Conservation (phyloP, 2,329 filamentous ascomycete genomes). For the Scopulariopsis brevicaulis region DNA sequence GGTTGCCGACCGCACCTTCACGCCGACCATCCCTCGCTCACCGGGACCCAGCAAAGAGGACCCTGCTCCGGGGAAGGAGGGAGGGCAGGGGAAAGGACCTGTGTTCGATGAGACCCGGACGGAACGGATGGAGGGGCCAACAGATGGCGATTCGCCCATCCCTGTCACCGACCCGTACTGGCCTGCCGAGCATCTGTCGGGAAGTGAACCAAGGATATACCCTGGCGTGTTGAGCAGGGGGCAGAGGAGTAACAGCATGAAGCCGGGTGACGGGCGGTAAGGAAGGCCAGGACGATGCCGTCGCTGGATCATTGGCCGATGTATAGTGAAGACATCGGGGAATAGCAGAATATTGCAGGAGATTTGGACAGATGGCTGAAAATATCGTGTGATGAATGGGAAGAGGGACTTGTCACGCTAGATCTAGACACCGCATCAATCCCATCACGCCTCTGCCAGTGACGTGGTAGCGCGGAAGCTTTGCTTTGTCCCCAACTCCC, state of each 20-base stretch:
- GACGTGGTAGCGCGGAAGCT: too few species aligned
- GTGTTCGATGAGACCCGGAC: background rate
- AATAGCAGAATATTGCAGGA: background rate
- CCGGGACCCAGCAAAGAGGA: background rate
- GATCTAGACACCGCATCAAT: background rate
- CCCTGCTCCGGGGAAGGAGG: background rate
- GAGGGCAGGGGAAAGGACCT: background rate
- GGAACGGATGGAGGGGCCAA: background rate
- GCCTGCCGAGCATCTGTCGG: constrained; percentile 35
- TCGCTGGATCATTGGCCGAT: background rate
- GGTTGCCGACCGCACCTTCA: background rate
- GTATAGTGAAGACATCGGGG: too few species aligned
- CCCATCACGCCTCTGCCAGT: too few species aligned
- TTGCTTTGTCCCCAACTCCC: too few species aligned
- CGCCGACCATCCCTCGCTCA: background rate
- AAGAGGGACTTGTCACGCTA: background rate
- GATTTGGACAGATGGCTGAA: background rate
- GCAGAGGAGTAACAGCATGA: constrained; percentile 27
- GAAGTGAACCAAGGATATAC: constrained; percentile 57
- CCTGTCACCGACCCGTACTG: constrained; percentile 17
- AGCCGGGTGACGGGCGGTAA: background rate
- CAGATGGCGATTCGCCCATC: background rate
- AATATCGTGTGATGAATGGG: background rate
- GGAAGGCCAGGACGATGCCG: background rate
- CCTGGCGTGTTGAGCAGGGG: constrained; percentile 54